Percentiles rank a stretch among this genome's conserved stretches.
Evolutionary conservation across 1,139 yeast genomes (phyloP).

Genomic region (Pichia sp.): DNA sequence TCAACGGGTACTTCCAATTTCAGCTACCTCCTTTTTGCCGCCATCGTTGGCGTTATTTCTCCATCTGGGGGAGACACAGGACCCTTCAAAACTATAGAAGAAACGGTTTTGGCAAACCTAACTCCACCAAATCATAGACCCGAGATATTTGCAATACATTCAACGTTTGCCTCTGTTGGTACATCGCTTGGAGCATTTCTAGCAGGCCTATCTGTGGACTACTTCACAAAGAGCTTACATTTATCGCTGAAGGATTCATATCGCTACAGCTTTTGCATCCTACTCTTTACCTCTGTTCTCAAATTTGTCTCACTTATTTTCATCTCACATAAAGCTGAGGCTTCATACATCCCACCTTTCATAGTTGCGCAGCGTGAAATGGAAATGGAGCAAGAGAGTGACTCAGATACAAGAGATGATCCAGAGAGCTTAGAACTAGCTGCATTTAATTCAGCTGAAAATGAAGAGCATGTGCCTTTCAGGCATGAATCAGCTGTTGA

Average conservation of each 20-base stretch:
- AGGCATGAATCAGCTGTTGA: conserved; percentile 24
- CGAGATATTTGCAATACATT: conserved; percentile 68
- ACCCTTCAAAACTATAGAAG: conserved; percentile 86
- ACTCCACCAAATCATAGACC: conserved; percentile 65
- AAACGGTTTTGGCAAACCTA: conserved; percentile 77
- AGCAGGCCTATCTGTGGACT: conserved; percentile 58
- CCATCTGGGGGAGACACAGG: conserved; percentile 94
- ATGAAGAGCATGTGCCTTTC: conserved; percentile 19
- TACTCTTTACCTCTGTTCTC: conserved; percentile 51
- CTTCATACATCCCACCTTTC: conserved; percentile 23
- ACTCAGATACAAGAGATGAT: background rate
- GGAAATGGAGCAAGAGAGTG: background rate
- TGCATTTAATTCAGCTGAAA: conserved; percentile 15
- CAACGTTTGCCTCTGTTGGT: conserved; percentile 66
- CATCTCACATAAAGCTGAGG: conserved; percentile 56
- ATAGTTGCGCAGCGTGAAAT: conserved; percentile 7
- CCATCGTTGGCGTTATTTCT: conserved; percentile 68
- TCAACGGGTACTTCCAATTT: conserved; percentile 46
- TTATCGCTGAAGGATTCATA: conserved; percentile 45
- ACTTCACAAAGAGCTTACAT: conserved; percentile 33
- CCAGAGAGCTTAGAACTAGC: background rate
- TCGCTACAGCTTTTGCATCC: conserved; percentile 52
- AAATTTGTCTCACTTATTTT: conserved; percentile 53
- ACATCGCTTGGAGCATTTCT: conserved; percentile 68
- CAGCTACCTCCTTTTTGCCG: conserved; percentile 56